Base-by-base conservation (phyloP, 2,329 filamentous ascomycete species). In the Clonostachys byssicola region DNA sequence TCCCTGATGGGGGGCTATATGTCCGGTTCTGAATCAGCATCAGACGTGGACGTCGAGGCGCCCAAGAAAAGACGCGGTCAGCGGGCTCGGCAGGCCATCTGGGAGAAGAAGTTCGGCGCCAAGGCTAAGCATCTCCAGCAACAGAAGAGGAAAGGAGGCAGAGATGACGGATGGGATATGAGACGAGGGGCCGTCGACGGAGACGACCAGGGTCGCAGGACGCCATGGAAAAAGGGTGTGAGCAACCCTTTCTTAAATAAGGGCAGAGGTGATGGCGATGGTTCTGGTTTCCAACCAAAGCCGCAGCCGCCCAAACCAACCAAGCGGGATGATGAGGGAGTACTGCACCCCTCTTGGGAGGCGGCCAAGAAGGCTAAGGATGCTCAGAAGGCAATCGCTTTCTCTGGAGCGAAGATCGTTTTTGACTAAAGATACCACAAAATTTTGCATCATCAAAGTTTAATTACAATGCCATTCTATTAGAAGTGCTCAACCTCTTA, bases 1-100 rank as follows among this genome's bases (percentile, higher is more conserved):
- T 83, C 84, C 2, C 77, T 94, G 14, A 89, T 89, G 77, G 85
- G 83, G 17, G 87, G 87, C 48, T 95, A 92, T 67, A 79, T 89
- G 56, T 90, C 87, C 3, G 88, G 86, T 42, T 88, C 85, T 9
- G 87, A 89, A 55, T 81, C 78, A 1, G 80, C 78, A 7, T 87
- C 85, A 0, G 85, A 88, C 52, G 70, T 88, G 18, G 87, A 90
- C 45, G 64, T 75, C 3, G 79, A 78, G 6, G 73, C 72, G 1
- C 66, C 74, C 0, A 81, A 81, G 56, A 92, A 91, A 66, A 92
- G 92, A 57, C 77, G 87, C 18, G 89, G 89, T 5, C 89, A 95
- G 66, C 78, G 83, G 40, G 87, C 86, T n/a, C 80, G 89, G 9
- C 86, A 88, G 60, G 80, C 83, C 20, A 86, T 94, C 49, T 88